These are phyloP conservation scores for Zygoascus sp. DNA, from an alignment of 1,139 yeast species.

Conservation along the genomic window DNA sequence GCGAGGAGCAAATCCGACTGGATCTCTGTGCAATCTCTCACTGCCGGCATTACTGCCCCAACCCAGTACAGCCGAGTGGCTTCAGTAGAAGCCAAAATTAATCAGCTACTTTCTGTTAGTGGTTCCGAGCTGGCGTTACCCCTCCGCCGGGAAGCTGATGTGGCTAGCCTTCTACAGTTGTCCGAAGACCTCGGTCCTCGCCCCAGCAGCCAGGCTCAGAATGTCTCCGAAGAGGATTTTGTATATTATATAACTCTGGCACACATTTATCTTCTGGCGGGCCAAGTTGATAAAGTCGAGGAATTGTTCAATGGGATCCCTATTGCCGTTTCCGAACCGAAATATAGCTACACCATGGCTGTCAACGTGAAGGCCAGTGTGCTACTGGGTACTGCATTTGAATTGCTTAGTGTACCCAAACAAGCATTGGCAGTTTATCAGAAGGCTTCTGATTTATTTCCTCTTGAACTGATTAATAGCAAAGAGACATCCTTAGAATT, in stretches of 20 bases:
- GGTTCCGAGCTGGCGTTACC: not conserved
- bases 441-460: conserved; percentile 11
- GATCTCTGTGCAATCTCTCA: not conserved
- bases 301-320: conserved; percentile 15
- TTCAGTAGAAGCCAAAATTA: not conserved
- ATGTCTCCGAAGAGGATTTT: conserved; percentile 17
- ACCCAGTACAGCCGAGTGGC: not conserved
- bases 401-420: conserved; percentile 21
- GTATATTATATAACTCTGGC: conserved; percentile 23
- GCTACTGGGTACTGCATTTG: conserved; percentile 29
- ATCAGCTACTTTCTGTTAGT: not conserved
- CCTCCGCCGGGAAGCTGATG: not conserved
- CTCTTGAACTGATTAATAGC: not conserved
- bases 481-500: not conserved
- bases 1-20: not conserved
- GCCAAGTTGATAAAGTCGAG: conserved; percentile 19
- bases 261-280: conserved; percentile 22
- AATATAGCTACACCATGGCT: conserved; percentile 21
- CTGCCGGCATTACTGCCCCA: not conserved
- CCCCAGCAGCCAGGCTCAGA: not conserved
- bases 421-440: conserved; percentile 26
- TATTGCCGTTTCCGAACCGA: not conserved
- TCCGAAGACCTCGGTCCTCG: not conserved
- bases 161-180: not conserved
- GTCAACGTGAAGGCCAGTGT: conserved; percentile 25